Evolutionary conservation across 2,329 filamentous ascomycete genomes (phyloP).

Genomic region (Colletotrichum costaricense): DNA sequence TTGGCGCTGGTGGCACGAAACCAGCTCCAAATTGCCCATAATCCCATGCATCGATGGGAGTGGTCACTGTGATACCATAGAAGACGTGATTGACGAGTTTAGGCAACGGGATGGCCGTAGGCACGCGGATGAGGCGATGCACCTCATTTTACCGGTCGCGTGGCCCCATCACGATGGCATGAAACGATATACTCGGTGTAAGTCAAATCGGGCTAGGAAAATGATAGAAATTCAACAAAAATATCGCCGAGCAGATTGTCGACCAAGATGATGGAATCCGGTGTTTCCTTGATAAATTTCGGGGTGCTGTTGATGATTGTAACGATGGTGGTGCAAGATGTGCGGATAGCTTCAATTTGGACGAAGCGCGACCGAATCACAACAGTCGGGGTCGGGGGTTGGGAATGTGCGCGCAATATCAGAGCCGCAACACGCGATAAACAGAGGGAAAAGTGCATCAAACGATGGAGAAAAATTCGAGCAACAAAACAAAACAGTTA

Average conservation of each 20-base stretch:
- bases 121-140: background rate
- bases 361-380: conserved; percentile 12
- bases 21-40: background rate
- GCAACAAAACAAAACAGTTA: background rate
- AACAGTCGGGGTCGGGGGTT: background rate
- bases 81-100: background rate
- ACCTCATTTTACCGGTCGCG: conserved; percentile 20
- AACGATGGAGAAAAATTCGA: conserved; percentile 18
- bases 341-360: conserved; percentile 37
- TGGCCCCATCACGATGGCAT: conserved; percentile 7
- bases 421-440: background rate
- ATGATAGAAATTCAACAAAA: conserved; percentile 30
- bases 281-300: conserved; percentile 6
- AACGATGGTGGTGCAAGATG: conserved; percentile 31
- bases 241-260: conserved; percentile 13
- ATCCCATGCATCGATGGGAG: background rate
- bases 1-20: background rate
- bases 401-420: conserved; percentile 10
- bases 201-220: conserved; percentile 31
- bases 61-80: too few relatives aligned
- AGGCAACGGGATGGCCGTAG: background rate
- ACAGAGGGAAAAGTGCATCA: background rate
- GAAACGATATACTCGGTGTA: conserved; percentile 32
- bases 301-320: conserved; percentile 6
- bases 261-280: conserved; percentile 21